phyloP scores from a whole-genome alignment of 2,329 filamentous ascomycete species.

The Trichoderma harzianum region DNA sequence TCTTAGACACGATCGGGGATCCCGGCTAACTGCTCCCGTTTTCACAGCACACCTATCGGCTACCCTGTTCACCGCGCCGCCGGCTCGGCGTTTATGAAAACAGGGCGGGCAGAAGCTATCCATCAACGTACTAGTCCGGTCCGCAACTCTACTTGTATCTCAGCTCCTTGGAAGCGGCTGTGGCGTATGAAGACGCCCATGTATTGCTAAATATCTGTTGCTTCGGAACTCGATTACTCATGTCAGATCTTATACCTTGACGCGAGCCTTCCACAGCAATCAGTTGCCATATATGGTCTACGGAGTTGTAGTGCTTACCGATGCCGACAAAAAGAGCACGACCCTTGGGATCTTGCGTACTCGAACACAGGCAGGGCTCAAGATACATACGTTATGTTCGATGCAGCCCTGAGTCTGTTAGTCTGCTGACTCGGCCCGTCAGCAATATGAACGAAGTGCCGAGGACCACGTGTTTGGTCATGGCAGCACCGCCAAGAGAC shows the following conservation, averaged over 20 bases:
- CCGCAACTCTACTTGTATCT: neutral
- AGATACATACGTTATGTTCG: neutral
- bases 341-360: neutral
- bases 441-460: slow-evolving; percentile 1
- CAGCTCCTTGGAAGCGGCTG: neutral
- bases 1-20: neutral
- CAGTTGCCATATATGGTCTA: neutral
- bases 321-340: neutral
- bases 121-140: neutral
- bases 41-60: neutral
- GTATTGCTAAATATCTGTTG: neutral
- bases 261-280: neutral
- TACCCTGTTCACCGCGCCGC: neutral
- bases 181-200: neutral
- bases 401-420: neutral
- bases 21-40: neutral
- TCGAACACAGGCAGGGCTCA: neutral
- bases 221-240: neutral
- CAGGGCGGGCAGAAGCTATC: neutral
- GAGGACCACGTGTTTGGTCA: neutral
- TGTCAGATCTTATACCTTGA: neutral
- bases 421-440: neutral
- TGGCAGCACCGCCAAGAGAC: neutral
- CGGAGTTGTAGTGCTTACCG: neutral
- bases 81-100: neutral